Evolutionary conservation across 139 green algal genomes (phyloP).

Genomic region (Ostreobium quekettii): DNA sequence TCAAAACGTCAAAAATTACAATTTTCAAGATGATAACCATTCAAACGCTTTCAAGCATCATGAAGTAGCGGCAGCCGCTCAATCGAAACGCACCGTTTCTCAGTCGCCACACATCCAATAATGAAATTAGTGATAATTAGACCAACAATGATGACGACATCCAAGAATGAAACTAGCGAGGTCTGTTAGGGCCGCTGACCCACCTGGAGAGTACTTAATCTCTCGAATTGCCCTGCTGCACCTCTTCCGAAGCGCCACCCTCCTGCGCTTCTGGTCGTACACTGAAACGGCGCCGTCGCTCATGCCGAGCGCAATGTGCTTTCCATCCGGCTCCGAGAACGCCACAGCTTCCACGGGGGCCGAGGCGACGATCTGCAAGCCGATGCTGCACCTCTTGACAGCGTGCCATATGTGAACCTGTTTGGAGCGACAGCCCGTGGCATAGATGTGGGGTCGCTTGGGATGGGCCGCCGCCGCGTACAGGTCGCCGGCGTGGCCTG

Average conservation of each 20-base stretch:
- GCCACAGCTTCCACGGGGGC: conserved; percentile 7
- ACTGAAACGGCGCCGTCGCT: background rate
- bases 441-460: conserved; percentile 7
- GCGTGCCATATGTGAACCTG: conserved; percentile 18
- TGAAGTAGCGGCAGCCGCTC: no score
- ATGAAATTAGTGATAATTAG: no score
- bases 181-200: background rate
- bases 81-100: no score
- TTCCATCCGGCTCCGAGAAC: conserved; percentile 11
- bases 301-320: conserved; percentile 9
- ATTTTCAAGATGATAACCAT: no score
- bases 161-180: background rate
- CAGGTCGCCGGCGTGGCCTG: conserved; percentile 6
- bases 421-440: background rate
- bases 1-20: no score
- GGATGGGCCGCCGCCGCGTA: conserved; percentile 8
- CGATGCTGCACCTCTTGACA: background rate
- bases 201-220: conserved; percentile 22
- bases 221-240: conserved; percentile 1
- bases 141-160: no score
- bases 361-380: background rate
- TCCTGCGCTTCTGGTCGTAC: conserved; percentile 4
- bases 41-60: no score
- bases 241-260: background rate
- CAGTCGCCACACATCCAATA: no score